These are phyloP conservation scores for Nicotiana attenuata DNA, from an alignment of 257 asterid genomes.

Conservation along the genomic window DNA sequence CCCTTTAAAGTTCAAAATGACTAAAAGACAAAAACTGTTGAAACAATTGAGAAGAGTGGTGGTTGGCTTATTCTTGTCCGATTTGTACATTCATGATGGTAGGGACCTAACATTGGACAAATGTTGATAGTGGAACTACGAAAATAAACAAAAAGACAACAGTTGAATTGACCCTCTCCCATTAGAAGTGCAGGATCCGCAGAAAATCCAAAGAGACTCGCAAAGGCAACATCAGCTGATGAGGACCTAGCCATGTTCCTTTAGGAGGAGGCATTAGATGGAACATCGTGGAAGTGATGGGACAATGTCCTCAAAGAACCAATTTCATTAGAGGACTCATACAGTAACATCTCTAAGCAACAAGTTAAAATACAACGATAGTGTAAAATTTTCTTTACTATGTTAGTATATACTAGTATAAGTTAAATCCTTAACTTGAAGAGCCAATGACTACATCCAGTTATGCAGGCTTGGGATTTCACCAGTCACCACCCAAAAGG, in stretches of 20 bases:
- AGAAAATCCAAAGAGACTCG: constrained; percentile 1
- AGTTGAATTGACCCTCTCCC: constrained; percentile 16
- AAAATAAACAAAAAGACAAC: constrained; percentile 9
- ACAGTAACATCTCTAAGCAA: not conserved
- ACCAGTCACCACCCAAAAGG: not conserved
- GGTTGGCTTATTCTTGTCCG: constrained; percentile 2
- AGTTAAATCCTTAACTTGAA: not conserved
- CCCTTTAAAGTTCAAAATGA: not conserved
- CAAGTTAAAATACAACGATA: not conserved
- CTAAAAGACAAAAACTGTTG: not conserved
- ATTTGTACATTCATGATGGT: constrained; percentile 17
- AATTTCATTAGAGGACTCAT: not conserved
- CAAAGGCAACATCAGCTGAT: not conserved
- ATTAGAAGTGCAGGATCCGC: constrained; percentile 8
- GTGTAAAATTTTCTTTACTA: not conserved
- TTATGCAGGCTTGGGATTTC: not conserved
- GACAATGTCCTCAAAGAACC: not conserved
- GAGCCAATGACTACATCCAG: not conserved
- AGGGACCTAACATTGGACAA: constrained; percentile 19
- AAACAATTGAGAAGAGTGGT: not conserved
- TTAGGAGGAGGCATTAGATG: not conserved
- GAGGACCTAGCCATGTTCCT: not conserved
- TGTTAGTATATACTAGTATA: not conserved
- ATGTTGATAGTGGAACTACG: constrained; percentile 5
- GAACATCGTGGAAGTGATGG: not conserved